Evolutionary conservation across 2,329 filamentous ascomycete genomes (phyloP).

Genomic region (Pseudogymnoascus sp.): DNA sequence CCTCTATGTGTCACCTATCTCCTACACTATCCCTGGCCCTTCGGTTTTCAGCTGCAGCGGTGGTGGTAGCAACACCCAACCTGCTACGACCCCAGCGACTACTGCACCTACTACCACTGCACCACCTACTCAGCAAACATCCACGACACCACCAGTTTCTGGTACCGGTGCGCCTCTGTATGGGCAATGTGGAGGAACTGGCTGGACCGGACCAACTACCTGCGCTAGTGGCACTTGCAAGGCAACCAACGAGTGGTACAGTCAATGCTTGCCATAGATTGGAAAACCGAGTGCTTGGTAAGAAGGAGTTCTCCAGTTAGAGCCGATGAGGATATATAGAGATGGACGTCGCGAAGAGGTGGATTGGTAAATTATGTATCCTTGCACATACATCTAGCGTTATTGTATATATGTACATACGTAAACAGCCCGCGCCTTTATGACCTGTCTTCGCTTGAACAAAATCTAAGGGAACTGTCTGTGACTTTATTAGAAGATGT

Average conservation of each 20-base stretch:
- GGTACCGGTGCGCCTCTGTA: slow-evolving; percentile 9
- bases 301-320: not conserved
- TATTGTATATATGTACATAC: not conserved
- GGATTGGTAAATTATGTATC: not conserved
- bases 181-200: slow-evolving; percentile 11
- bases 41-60: slow-evolving; percentile 25
- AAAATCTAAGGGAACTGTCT: not conserved
- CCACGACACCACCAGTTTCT: not conserved
- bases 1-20: slow-evolving; percentile 30
- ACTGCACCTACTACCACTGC: not conserved
- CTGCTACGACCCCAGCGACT: not conserved
- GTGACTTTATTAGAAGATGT: not conserved
- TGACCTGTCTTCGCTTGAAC: not conserved
- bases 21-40: slow-evolving; percentile 38
- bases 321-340: not conserved
- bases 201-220: slow-evolving; percentile 13
- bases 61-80: not conserved
- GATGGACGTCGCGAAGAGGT: not conserved
- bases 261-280: slow-evolving; percentile 7
- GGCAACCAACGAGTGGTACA: slow-evolving; percentile 12
- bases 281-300: not conserved
- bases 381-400: not conserved
- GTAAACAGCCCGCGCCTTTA: not conserved
- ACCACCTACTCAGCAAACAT: not conserved
- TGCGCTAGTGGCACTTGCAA: slow-evolving; percentile 15